A percentile compares a stretch with the other conserved stretches of the same genome.
Conservation (phyloP, 139 green algal species). For the Edaphochlamys debaryana region DNA sequence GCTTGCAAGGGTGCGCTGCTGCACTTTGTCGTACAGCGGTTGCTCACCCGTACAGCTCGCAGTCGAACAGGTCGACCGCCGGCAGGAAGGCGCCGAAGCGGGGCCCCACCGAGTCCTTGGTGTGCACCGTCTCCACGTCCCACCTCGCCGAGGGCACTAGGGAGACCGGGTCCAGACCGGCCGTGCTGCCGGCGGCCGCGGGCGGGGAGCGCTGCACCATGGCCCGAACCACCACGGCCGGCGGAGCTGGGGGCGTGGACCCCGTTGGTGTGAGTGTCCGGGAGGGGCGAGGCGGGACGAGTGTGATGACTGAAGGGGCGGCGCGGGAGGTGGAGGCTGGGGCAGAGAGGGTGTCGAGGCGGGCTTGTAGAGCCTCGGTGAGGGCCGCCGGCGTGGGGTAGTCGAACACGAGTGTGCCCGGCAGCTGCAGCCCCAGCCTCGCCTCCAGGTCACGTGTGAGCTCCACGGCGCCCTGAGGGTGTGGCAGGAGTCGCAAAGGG, state of each 20-base stretch:
- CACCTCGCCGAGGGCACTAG: conserved; percentile 58
- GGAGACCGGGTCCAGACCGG: conserved; percentile 44
- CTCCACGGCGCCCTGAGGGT: conserved; percentile 80
- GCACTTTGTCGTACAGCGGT: no score
- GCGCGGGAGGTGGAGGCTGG: no score
- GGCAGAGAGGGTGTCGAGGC: no score
- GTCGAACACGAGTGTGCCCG: conserved; percentile 72
- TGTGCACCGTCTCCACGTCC: conserved; percentile 65
- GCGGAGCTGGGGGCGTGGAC: no score
- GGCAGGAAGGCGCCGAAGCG: conserved; percentile 72
- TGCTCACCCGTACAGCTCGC: no score
- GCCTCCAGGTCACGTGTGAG: conserved; percentile 68
- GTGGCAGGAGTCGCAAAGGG: no score
- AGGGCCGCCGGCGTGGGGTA: conserved; percentile 47
- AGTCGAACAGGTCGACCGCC: conserved; percentile 70
- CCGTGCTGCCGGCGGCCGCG: not conserved
- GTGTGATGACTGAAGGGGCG: no score
- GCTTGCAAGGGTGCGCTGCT: no score
- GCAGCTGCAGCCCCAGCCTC: conserved; percentile 54
- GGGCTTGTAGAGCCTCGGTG: conserved; percentile 2
- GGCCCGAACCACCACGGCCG: conserved; percentile 2
- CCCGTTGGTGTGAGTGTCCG: no score
- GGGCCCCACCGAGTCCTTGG: not conserved
- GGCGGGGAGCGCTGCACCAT: conserved; percentile 29
- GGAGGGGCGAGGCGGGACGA: no score